A percentile compares a stretch with the other conserved stretches of the same genome.
These are phyloP conservation scores for Phytopythium litorale DNA, from an alignment of 352 stramenopile genomes.

Conservation along the genomic window DNA sequence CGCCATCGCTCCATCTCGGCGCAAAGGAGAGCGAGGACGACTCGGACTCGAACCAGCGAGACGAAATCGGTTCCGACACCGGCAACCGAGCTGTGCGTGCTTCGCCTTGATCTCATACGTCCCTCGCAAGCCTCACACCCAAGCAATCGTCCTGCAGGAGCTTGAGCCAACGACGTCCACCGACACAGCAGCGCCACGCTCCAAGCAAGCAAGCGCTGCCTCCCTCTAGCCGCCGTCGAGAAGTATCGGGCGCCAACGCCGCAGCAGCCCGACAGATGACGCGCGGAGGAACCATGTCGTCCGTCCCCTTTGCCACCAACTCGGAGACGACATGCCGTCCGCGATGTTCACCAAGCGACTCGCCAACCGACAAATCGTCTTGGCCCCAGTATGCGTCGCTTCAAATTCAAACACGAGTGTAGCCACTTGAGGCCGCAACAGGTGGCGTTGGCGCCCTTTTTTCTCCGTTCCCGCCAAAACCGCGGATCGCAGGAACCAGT, in stretches of 20 bases:
- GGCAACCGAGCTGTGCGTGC: background rate
- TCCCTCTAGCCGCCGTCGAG: background rate
- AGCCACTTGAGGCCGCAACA: constrained; percentile 3
- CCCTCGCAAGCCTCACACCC: background rate
- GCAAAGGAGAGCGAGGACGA: background rate
- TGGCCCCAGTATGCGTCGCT: background rate
- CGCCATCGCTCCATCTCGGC: background rate
- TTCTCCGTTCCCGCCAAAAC: constrained; percentile 2
- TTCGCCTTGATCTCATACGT: background rate
- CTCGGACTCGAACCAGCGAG: background rate
- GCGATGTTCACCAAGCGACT: background rate
- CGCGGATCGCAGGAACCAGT: background rate
- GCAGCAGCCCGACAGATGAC: background rate
- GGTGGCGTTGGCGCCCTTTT: background rate
- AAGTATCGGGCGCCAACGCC: too few species aligned
- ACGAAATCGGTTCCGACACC: background rate
- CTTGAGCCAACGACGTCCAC: background rate
- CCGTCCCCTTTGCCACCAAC: background rate
- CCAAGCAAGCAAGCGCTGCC: background rate
- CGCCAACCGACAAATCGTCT: background rate
- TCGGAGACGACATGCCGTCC: background rate
- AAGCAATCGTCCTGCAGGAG: too few species aligned
- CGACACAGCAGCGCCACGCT: background rate
- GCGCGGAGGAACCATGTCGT: background rate
- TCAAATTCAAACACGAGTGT: background rate